A percentile compares a stretch with the other conserved stretches of the same genome.
phyloP scores from a whole-genome alignment of 1,284 basidiomycete genomes.

The Cryptococcus wingfieldii region DNA sequence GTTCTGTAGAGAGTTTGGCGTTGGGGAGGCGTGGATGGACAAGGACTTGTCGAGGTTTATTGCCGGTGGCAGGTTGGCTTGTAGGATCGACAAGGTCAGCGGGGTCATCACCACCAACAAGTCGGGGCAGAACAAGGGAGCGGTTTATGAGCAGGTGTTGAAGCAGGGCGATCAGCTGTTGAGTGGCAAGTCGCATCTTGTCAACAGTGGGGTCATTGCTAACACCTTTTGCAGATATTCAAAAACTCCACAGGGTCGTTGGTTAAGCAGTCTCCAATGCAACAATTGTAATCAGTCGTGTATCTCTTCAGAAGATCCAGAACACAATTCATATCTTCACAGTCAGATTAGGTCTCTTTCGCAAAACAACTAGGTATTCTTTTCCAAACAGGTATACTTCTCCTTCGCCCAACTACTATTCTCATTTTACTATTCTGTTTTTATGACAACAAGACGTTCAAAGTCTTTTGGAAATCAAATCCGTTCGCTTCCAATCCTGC shows the following conservation, averaged over 20 bases:
- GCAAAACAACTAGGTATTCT: too few relatives aligned
- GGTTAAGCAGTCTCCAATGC: slow-evolving; percentile 24
- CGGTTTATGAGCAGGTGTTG: slow-evolving; percentile 84
- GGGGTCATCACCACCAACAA: slow-evolving; percentile 93
- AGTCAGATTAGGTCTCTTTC: too few relatives aligned
- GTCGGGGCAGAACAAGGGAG: slow-evolving; percentile 68
- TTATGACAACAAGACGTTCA: slow-evolving; percentile 43
- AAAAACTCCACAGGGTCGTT: slow-evolving; percentile 47
- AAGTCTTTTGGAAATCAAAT: slow-evolving; percentile 48
- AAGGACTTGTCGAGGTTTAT: slow-evolving; percentile 92
- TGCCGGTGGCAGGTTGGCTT: slow-evolving; percentile 79
- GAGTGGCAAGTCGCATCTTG: slow-evolving; percentile 52
- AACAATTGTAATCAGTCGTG: neutral
- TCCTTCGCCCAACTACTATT: neutral
- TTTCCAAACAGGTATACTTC: neutral
- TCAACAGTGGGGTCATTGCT: neutral
- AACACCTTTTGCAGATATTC: slow-evolving; percentile 37
- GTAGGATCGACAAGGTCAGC: slow-evolving; percentile 89
- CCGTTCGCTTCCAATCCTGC: slow-evolving; percentile 47
- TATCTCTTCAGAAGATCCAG: neutral
- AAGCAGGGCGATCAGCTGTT: slow-evolving; percentile 84
- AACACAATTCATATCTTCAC: too few relatives aligned
- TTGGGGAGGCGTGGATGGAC: slow-evolving; percentile 83
- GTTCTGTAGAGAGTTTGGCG: slow-evolving; percentile 83
- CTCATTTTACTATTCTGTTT: neutral